Evolutionary conservation across 169 alveolate genomes (phyloP), one percentile per base, ranked within the genome.

Genomic region (Cytauxzoon felis): DNA sequence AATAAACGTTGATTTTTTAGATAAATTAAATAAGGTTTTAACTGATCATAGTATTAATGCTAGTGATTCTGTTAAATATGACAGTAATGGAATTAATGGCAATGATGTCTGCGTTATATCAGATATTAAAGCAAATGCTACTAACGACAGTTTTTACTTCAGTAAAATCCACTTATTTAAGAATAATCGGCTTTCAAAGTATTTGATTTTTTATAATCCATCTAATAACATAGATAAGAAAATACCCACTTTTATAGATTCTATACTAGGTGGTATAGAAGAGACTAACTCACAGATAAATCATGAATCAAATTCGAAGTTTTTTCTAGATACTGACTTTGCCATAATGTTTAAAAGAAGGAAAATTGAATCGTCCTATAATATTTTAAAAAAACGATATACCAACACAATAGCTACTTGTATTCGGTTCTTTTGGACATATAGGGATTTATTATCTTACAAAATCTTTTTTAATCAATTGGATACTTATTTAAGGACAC

Each of bases 381-480:
- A 42, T 13, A 45, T 26, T 11, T 43, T 59, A 57, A 59, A 43
- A 9, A 38, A 40, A n/a, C 42, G 38, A 30, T 59, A n/a, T 30
- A 26, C 67, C 19, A 23, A 59, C 11, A 11, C 13, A 19, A 29
- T 26, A 11, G 67, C 43, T 23, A 26, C 45, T 19, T 24, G 41
- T 11, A 26, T 48, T 4, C 30, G 69, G n/a, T 5, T 59, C 42
- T 59, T 26, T 5, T 40, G 69, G 67, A 45, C 24, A 1, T 59
- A 59, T 30, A 59, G 52, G 34, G 69, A 59, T 18, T 26, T 59
- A 26, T 30, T 59, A 8, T 9, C 69, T 18, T 59, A 59, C 47
- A 59, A 59, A 21, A 38, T 59, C 5, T 59, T 59, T 16, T 59
- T 59, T 8, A 59, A 45, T 43, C 30, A 59, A 7, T 26, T 59